Conservation (phyloP, 1,284 basidiomycete genomes). For the Lignosus rhinocerotis region DNA sequence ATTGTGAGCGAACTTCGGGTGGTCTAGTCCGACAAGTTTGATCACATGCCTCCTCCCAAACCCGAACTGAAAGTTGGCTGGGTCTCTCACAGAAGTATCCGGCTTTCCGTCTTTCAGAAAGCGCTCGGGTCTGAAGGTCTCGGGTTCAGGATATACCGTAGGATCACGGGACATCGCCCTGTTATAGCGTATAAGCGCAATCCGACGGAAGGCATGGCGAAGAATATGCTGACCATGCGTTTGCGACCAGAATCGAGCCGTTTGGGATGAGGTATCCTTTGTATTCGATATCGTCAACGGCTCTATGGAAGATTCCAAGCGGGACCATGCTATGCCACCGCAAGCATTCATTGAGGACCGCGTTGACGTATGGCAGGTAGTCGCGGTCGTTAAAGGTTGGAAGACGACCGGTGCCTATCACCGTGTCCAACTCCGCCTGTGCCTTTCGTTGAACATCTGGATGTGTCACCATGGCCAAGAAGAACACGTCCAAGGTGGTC, state of each 20-base stretch:
- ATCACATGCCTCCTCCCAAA: slow-evolving; percentile 15
- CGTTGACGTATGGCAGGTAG: slow-evolving; percentile 13
- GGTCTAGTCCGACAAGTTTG: background rate
- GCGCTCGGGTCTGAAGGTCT: slow-evolving; percentile 27
- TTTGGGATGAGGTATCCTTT: slow-evolving; percentile 19
- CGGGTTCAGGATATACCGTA: slow-evolving; percentile 22
- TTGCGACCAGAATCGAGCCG: slow-evolving; percentile 9
- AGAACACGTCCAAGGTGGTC: slow-evolving; percentile 23
- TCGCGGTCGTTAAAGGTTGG: slow-evolving; percentile 13
- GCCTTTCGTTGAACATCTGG: slow-evolving; percentile 22
- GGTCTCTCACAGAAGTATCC: slow-evolving; percentile 1
- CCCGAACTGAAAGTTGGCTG: slow-evolving; percentile 12
- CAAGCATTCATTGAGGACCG: slow-evolving; percentile 12
- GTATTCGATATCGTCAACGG: slow-evolving; percentile 14
- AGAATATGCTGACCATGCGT: slow-evolving; percentile 8
- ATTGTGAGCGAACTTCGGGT: background rate
- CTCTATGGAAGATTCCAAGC: slow-evolving; percentile 11
- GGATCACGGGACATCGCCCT: slow-evolving; percentile 30
- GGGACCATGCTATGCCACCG: slow-evolving; percentile 6
- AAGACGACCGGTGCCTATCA: slow-evolving; percentile 13
- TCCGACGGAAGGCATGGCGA: background rate
- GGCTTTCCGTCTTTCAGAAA: slow-evolving; percentile 10
- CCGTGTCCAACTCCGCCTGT: slow-evolving; percentile 14
- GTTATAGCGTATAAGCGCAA: background rate
- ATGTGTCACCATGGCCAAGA: slow-evolving; percentile 26